Evolutionary conservation across 2,329 filamentous ascomycete species (phyloP).

Genomic region (Fusarium multiceps): DNA sequence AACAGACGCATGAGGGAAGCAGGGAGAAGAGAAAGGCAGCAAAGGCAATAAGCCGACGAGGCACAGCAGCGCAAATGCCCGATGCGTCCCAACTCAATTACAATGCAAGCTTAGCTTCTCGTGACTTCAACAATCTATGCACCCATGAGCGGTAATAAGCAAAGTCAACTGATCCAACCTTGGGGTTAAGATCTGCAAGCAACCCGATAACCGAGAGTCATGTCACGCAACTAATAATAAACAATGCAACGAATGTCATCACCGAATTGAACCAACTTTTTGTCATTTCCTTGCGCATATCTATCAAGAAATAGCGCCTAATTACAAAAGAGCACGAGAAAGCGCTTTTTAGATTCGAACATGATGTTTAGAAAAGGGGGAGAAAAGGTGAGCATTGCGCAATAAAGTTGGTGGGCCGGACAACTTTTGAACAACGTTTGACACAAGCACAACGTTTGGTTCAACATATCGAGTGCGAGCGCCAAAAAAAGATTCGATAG

Average conservation of each 20-base stretch:
- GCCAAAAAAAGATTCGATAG: conserved; percentile 11
- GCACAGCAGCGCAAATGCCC: conserved; percentile 35
- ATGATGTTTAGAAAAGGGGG: conserved; percentile 17
- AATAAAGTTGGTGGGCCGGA: conserved; percentile 20
- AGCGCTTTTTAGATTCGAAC: conserved; percentile 46
- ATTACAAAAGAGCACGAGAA: conserved; percentile 46
- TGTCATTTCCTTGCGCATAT: conserved; percentile 39
- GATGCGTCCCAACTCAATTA: conserved; percentile 38
- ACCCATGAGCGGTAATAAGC: conserved; percentile 26
- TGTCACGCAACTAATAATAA: conserved; percentile 18
- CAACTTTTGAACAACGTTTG: conserved; percentile 26
- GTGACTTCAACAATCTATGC: conserved; percentile 12
- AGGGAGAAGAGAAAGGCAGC: conserved; percentile 20
- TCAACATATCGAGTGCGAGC: conserved; percentile 19
- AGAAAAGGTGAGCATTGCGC: conserved; percentile 7
- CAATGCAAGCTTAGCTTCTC: conserved; percentile 9
- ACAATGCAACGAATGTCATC: conserved; percentile 4
- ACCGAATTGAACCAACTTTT: conserved; percentile 43
- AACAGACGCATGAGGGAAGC: conserved; percentile 30
- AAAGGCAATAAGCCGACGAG: conserved; percentile 3
- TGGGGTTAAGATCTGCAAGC: conserved; percentile 23
- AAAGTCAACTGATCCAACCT: conserved; percentile 2
- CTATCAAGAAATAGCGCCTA: conserved; percentile 40
- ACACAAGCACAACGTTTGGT: conserved; percentile 15
- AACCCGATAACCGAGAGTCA: conserved; percentile 33